phyloP scores from a whole-genome alignment of 345 rosid species.

The Syzygium oleosum region DNA sequence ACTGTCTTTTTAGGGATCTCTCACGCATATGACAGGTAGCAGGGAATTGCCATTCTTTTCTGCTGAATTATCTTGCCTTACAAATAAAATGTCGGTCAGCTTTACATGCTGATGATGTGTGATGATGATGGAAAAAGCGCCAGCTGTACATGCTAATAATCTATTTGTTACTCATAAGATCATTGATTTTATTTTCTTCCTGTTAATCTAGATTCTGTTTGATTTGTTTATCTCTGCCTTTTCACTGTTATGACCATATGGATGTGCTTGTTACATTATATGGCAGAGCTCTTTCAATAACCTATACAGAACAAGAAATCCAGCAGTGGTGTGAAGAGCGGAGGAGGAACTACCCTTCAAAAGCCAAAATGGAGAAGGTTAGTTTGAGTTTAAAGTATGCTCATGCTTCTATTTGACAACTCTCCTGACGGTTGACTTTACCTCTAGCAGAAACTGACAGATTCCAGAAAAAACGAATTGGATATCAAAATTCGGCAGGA shows the following conservation, averaged over 20 bases:
- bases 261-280: background rate
- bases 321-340: slow-evolving; percentile 78
- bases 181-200: background rate
- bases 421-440: slow-evolving; percentile 4
- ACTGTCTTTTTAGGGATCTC: background rate
- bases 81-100: background rate
- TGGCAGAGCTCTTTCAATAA: slow-evolving; percentile 25
- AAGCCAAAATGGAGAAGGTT: slow-evolving; percentile 52
- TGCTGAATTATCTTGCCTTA: background rate
- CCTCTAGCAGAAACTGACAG: slow-evolving; percentile 39
- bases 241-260: background rate
- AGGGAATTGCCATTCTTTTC: background rate
- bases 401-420: background rate
- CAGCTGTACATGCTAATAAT: background rate
- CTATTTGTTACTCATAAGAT: background rate
- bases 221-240: background rate
- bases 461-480: slow-evolving; percentile 14
- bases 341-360: slow-evolving; percentile 63
- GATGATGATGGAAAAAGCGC: background rate
- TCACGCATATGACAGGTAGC: background rate
- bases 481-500: slow-evolving; percentile 53
- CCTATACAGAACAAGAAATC: slow-evolving; percentile 64
- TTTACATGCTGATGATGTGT: background rate
- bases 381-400: slow-evolving; percentile 4
- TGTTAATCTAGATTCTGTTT: background rate